Evolutionary conservation across 331 rosid genomes (phyloP).

Genomic region (Spiraea crenata): DNA sequence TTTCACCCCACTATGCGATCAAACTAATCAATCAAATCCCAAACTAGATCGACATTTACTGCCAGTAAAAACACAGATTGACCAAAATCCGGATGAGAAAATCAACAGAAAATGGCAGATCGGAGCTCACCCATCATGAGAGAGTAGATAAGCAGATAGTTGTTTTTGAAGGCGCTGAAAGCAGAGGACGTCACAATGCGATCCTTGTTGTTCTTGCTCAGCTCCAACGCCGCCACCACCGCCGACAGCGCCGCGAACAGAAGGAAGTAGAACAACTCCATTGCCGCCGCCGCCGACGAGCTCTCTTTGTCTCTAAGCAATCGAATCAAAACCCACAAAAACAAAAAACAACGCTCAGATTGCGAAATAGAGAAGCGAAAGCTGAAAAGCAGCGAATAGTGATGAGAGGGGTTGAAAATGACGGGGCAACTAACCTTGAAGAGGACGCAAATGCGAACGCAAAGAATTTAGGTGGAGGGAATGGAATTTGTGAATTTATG

Average conservation of each 20-base stretch:
- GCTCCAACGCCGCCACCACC: constrained; percentile 64
- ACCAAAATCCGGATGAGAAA: not conserved
- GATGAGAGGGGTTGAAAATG: not conserved
- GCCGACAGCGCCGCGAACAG: constrained; percentile 33
- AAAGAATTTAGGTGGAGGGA: not conserved
- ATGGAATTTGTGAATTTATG: not conserved
- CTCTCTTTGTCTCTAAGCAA: not conserved
- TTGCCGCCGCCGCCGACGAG: too few relatives aligned
- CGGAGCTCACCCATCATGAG: constrained; percentile 76
- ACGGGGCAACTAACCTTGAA: not conserved
- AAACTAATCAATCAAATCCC: not conserved
- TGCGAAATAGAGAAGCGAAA: not conserved
- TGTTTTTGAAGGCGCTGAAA: constrained; percentile 80
- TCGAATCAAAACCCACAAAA: not conserved
- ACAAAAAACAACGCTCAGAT: not conserved
- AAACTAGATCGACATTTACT: not conserved
- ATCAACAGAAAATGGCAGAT: constrained; percentile 2
- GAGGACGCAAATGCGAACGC: not conserved
- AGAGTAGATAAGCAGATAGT: constrained; percentile 72
- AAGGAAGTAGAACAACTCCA: constrained; percentile 34
- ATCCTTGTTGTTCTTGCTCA: constrained; percentile 70
- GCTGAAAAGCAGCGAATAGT: not conserved
- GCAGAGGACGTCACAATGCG: constrained; percentile 58
- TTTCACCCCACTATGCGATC: not conserved
- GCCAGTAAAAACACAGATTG: not conserved